A percentile compares a stretch with the other conserved stretches of the same genome.
Evolutionary conservation across 2,329 filamentous ascomycete species (phyloP).

Genomic region (Mycocentrospora acerina): DNA sequence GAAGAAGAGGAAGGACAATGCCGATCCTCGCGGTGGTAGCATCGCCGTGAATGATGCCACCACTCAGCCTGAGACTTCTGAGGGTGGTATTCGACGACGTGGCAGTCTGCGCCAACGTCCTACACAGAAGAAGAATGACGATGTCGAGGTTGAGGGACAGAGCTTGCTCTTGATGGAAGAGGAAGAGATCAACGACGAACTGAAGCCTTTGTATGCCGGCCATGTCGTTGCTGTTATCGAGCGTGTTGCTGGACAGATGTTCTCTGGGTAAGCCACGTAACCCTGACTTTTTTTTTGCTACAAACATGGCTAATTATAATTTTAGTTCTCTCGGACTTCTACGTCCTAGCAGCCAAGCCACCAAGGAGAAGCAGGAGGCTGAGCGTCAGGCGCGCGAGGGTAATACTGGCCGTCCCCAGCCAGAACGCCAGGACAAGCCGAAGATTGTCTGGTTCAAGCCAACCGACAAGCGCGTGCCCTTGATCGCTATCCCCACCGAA

Average conservation of each 20-base stretch:
- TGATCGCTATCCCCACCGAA: conserved; percentile 97
- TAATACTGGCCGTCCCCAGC: conserved; percentile 68
- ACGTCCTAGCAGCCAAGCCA: conserved; percentile 95
- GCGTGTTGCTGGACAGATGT: conserved; percentile 97
- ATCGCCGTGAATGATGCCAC: conserved; percentile 67
- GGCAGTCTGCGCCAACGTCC: conserved; percentile 95
- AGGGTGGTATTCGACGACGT: conserved; percentile 86
- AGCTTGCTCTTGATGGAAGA: conserved; percentile 95
- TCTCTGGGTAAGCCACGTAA: conserved; percentile 63
- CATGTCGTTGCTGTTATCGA: conserved; percentile 98
- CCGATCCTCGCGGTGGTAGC: conserved; percentile 80
- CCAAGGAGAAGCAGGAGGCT: conserved; percentile 98
- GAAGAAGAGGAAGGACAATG: conserved; percentile 99
- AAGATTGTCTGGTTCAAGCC: conserved; percentile 99
- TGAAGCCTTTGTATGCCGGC: conserved; percentile 95
- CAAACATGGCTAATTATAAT: conserved; percentile 9
- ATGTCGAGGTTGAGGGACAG: conserved; percentile 97
- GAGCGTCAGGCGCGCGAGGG: conserved; percentile 91
- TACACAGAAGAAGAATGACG: conserved; percentile 99
- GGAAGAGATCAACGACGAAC: conserved; percentile 97
- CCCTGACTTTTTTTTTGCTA: background rate
- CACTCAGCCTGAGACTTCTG: conserved; percentile 61
- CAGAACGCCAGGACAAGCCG: conserved; percentile 90
- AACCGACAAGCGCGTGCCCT: conserved; percentile 95
- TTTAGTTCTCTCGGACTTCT: conserved; percentile 82